Base-by-base conservation (phyloP, 176 grass and related monocot genomes). In the Lolium multiflorum region DNA sequence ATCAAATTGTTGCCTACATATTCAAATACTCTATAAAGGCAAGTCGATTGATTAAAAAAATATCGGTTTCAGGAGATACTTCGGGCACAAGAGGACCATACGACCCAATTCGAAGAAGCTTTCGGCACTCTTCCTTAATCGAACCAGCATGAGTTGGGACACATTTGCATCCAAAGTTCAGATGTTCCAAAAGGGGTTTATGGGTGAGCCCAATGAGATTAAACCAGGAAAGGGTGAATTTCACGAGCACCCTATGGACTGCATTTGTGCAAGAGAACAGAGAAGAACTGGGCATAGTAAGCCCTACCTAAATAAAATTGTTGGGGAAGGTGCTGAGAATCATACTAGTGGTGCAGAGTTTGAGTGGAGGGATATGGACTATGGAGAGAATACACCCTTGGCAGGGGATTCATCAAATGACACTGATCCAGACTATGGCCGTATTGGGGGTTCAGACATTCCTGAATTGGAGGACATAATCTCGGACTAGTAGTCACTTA, bases 71-170 rank as follows among this genome's bases (percentile, higher is more conserved):
- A 99, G 97, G 97, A 94, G 97, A 76, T 99, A 94, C 87, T 99
- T 94, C 3, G 97, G 97, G 14, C 97, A 99, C 90, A 99, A 91
- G 88, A 96, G 94, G 79, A 99, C 97, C 38, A 93, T 99, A 81
- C 83, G 97, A 11, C 97, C 97, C 14, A 99, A 99, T 80, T 89
- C 97, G 22, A 99, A 94, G 81, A 99, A 99, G 65, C 90, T 99
- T 21, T 89, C 87, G 15, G 88, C 97, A 4, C 24, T 99, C 56
- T 99, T 99, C 89, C 82, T 91, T 46, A 94, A 99, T 79, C 82
- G 85, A 82, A 94, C 89, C 80, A 91, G 87, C 71, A 87, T 96
- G 87, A 88, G 80, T 44, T 99, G 97, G 97, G 92, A 93, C 18
- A 81, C 64, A 82, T 99, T 99, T 91, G 83, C 92, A 77, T 96